Evolutionary conservation across 2,329 filamentous ascomycete species (phyloP).

Genomic region (Zymoseptoria brevis): DNA sequence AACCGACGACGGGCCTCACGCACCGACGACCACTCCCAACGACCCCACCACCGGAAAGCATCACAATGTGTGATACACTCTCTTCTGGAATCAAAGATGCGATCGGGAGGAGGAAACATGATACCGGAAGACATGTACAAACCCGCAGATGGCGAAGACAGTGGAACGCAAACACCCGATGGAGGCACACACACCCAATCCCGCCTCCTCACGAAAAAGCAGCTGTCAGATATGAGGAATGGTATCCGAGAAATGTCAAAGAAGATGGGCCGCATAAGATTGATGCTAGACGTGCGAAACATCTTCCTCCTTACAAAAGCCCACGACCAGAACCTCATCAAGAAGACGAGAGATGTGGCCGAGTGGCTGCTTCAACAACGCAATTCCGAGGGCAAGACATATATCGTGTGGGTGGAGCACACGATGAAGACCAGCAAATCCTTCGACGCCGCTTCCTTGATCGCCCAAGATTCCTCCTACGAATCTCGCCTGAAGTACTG

Average conservation of each 20-base stretch:
- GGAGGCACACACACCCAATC: constrained; percentile 43
- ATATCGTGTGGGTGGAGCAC: constrained; percentile 73
- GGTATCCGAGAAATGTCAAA: constrained; percentile 86
- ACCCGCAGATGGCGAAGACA: constrained; percentile 36
- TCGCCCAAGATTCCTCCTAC: constrained; percentile 52
- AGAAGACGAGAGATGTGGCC: constrained; percentile 66
- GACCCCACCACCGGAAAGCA: constrained; percentile 32
- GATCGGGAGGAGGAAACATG: constrained; percentile 24
- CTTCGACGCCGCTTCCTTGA: constrained; percentile 65
- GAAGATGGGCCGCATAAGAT: constrained; percentile 70
- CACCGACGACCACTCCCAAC: constrained; percentile 19
- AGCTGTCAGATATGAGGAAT: constrained; percentile 94
- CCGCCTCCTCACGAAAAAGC: constrained; percentile 85
- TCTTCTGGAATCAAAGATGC: constrained; percentile 42
- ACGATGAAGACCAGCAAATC: constrained; percentile 61
- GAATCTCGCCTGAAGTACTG: constrained; percentile 66
- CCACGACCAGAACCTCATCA: constrained; percentile 74
- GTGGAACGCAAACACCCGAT: constrained; percentile 26
- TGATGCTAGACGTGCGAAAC: constrained; percentile 72
- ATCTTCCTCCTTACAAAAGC: constrained; percentile 88
- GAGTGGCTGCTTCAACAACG: constrained; percentile 67
- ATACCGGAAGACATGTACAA: constrained; percentile 24
- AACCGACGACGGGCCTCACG: constrained; percentile 54
- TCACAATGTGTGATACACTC: constrained; percentile 57
- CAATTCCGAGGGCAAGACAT: constrained; percentile 54